Base-by-base conservation (phyloP, 2,329 filamentous ascomycete species). In the Colletotrichum trifolii region DNA sequence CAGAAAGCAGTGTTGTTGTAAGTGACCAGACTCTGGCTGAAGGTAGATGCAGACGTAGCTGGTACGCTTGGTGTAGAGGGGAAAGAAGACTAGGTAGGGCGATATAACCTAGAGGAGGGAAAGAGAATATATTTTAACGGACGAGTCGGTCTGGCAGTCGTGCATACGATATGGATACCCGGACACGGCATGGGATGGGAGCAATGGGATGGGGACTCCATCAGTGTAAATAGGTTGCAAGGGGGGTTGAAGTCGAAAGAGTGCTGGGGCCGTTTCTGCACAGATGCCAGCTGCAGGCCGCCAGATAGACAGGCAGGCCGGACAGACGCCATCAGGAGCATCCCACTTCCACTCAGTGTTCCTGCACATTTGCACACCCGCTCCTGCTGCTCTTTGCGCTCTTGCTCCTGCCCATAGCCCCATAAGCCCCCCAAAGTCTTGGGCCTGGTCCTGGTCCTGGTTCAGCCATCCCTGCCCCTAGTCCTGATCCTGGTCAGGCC, bases 61-160 rank as follows among this genome's bases (percentile, higher is more conserved):
- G 34, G 15, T 35, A 39, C 11, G 40, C 54, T 57, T 49, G 15
- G 17, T 49, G 25, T 35, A 35, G 33, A 48, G 43, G 15, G 13
- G 36, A 50, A 48, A 35, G 35, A 38, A 48, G 59, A 54, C 33
- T 2, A 53, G 12, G 13, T n/a, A 17, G 8, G 2, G n/a, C 15
- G 2, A 6, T 39, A 35, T 25, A 49, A 34, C 2, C 4, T 55
- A 17, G n/a, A 45, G 60, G 60, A 64, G 60, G 64, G 64, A 48
- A 59, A 35, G 49, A 34, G 53, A 64, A 57, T 53, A 64, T 66
- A 59, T 66, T 59, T 65, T 52, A 62, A 65, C 53, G 58, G 52
- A 55, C 58, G 54, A 58, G 60, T 66, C 64, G 60, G 54, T 63
- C 60, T 54, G 60, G 60, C 53, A 47, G 43, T 58, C 48, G 39